Evolutionary conservation across 2,329 filamentous ascomycete species (phyloP).

Genomic region (Elsinoe australis): DNA sequence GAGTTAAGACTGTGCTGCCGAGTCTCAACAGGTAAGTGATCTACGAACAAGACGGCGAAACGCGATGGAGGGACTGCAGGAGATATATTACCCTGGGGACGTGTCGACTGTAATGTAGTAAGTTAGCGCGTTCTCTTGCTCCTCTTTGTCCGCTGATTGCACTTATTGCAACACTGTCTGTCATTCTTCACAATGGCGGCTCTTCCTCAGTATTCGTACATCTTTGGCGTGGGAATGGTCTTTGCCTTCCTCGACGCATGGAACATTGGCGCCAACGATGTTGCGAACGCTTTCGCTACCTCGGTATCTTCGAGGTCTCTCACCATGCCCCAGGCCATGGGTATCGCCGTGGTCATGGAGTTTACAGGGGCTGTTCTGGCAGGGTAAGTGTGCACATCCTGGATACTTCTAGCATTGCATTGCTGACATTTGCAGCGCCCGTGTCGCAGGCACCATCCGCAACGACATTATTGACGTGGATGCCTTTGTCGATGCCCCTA

Average conservation of each 20-base stretch:
- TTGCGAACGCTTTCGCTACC: slow-evolving; percentile 47
- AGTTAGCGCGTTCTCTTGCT: no score
- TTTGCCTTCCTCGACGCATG: slow-evolving; percentile 59
- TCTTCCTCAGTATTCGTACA: slow-evolving; percentile 51
- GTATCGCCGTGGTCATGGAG: slow-evolving; percentile 43
- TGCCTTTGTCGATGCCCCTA: slow-evolving; percentile 39
- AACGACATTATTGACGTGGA: slow-evolving; percentile 41
- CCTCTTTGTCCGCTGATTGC: neutral
- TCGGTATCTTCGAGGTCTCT: slow-evolving; percentile 44
- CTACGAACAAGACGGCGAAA: neutral
- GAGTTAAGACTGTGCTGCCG: slow-evolving; percentile 4
- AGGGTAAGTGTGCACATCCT: slow-evolving; percentile 30
- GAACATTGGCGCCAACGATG: slow-evolving; percentile 53
- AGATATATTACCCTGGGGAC: slow-evolving; percentile 1
- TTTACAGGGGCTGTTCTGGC: slow-evolving; percentile 43
- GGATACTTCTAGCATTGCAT: neutral
- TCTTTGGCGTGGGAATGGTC: slow-evolving; percentile 54
- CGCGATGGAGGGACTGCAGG: neutral
- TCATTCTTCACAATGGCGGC: slow-evolving; percentile 26
- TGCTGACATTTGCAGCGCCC: slow-evolving; percentile 25
- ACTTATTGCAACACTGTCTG: neutral
- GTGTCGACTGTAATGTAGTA: neutral
- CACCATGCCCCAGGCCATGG: slow-evolving; percentile 43
- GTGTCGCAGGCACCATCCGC: slow-evolving; percentile 41
- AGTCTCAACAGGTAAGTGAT: neutral